Conservation (phyloP, 2,329 filamentous ascomycete genomes). For the Coleophoma eucalyptorum region DNA sequence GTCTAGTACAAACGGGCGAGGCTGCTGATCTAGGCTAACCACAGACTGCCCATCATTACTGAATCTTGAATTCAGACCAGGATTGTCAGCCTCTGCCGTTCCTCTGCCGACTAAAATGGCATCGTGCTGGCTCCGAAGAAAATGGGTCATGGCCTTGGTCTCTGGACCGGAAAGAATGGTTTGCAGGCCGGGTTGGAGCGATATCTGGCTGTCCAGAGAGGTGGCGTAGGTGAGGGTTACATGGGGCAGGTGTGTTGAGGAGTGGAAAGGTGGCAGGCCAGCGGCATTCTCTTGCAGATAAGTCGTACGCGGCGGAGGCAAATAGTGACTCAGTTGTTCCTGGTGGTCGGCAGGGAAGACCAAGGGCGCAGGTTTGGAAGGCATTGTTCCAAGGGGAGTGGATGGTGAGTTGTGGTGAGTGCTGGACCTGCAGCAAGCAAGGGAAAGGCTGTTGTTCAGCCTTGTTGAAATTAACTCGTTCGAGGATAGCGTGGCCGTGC, state of each 20-base stretch:
- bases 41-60: slow-evolving; percentile 30
- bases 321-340: background rate
- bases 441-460: too few species aligned
- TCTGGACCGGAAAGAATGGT: slow-evolving; percentile 79
- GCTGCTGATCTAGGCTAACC: slow-evolving; percentile 54
- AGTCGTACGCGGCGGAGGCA: background rate
- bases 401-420: too few species aligned
- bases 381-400: background rate
- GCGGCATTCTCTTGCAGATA: background rate
- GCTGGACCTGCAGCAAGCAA: too few species aligned
- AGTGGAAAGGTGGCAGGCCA: background rate
- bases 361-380: background rate
- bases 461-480: too few species aligned
- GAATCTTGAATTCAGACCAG: slow-evolving; percentile 66
- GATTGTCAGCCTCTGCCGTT: slow-evolving; percentile 82
- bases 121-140: slow-evolving; percentile 75
- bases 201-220: slow-evolving; percentile 78
- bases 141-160: slow-evolving; percentile 92
- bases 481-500: too few species aligned
- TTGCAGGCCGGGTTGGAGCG: slow-evolving; percentile 73
- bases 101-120: slow-evolving; percentile 83
- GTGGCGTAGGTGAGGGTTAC: slow-evolving; percentile 81
- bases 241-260: background rate
- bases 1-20: slow-evolving; percentile 79
- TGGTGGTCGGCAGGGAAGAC: background rate